Evolutionary conservation across 257 asterid genomes (phyloP).

Genomic region (Misopates orontium): DNA sequence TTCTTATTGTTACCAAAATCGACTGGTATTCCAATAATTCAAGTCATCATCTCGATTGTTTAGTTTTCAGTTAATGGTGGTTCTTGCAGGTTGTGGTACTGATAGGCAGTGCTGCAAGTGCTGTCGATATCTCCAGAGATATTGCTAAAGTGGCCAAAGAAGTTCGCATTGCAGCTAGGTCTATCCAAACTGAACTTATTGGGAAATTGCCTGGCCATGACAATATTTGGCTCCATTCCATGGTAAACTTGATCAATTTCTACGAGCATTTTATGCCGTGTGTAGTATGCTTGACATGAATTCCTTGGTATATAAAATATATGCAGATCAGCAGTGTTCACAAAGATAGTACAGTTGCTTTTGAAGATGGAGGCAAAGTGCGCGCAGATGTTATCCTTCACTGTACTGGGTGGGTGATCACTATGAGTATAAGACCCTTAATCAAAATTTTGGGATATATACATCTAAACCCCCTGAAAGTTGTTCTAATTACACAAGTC

Average conservation of each 20-base stretch:
- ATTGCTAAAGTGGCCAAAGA: slow-evolving; percentile 76
- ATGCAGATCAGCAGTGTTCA: slow-evolving; percentile 60
- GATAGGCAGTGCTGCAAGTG: slow-evolving; percentile 86
- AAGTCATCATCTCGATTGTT: background rate
- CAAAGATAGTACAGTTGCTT: slow-evolving; percentile 65
- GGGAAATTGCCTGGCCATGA: slow-evolving; percentile 60
- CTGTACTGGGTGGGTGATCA: slow-evolving; percentile 80
- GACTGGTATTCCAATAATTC: background rate
- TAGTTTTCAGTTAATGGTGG: slow-evolving; percentile 20
- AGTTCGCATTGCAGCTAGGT: slow-evolving; percentile 82
- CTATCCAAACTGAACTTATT: slow-evolving; percentile 35
- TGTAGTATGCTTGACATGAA: background rate
- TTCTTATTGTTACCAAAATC: background rate
- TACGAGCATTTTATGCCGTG: background rate
- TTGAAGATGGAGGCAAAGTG: slow-evolving; percentile 54
- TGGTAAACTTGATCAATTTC: slow-evolving; percentile 49
- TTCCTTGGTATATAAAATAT: slow-evolving; percentile 26
- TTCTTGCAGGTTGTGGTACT: slow-evolving; percentile 72
- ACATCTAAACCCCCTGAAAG: no score
- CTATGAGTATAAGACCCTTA: background rate
- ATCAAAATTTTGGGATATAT: no score
- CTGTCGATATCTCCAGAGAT: slow-evolving; percentile 82
- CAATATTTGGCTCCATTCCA: slow-evolving; percentile 69
- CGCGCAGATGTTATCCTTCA: slow-evolving; percentile 72
- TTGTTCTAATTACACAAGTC: no score